Evolutionary conservation across 1,284 basidiomycete genomes (phyloP), one percentile per base, ranked within the genome.

Genomic region (Tilletia horrida): DNA sequence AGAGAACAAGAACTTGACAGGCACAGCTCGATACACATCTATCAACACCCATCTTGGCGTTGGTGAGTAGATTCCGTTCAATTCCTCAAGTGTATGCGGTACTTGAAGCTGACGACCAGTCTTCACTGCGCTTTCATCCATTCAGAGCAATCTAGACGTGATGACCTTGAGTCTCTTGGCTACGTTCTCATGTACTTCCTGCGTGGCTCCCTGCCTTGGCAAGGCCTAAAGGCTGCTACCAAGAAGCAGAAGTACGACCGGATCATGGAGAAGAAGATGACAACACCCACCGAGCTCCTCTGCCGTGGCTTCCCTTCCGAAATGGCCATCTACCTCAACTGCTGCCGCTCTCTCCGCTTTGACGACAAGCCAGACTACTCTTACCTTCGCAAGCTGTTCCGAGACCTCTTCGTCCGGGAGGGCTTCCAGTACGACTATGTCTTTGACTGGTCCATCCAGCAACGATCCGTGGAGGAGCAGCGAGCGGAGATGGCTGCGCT

Each of bases 1-100:
- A 79, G 96, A 98, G 88, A 97, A 98, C 88, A 97, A 98, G 90
- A 98, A 97, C 83, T 84, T 98, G 77, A 98, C 95, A 0, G 96
- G 96, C 73, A 98, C 96, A 27, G 96, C 95, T 71, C 91, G 95
- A 67, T 99, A 98, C 87, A 98, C 95, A 0, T 97, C 93, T 31
- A 97, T 98, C 86, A 98, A 98, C 86, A 98, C 95, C 59, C 96
- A 98, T 82, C 84, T 97, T 81, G 96, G 95, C 79, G 94, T 97
- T 66, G 91, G 89, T 89, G 64, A 68, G 86, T 84, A 42, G 3
- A 6, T 47, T 14, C 8, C 9, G 3, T 63, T 44, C 40, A n/a
- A n/a, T 23, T 25, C 3, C 18, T 45, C 21, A 1, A 16, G n/a
- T 1, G 11, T 47, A 21, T 50, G 63, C 25, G n/a, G 18, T 29